phyloP scores from a whole-genome alignment of 257 asterid genomes.

The Rehmannia glutinosa region DNA sequence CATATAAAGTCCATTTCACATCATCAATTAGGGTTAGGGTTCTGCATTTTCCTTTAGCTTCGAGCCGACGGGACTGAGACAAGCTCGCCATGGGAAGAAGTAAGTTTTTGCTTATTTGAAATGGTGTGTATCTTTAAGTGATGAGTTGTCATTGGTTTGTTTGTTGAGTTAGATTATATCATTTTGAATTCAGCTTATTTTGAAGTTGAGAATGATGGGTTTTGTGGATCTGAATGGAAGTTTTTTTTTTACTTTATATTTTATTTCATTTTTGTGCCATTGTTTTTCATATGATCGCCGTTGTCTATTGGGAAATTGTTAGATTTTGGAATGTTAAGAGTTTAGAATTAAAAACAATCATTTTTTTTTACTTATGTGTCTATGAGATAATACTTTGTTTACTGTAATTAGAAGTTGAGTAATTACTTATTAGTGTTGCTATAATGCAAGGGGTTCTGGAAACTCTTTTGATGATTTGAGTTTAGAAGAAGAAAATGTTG shows the following conservation, averaged over 20 bases:
- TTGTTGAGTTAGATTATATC: too few relatives aligned
- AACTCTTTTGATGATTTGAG: neutral
- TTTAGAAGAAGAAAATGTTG: neutral
- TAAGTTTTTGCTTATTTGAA: neutral
- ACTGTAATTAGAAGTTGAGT: too few relatives aligned
- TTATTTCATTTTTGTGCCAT: neutral
- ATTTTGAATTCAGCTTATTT: neutral
- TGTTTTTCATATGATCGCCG: too few relatives aligned
- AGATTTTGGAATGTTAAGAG: too few relatives aligned
- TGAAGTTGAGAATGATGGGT: neutral
- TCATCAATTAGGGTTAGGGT: conserved; percentile 7
- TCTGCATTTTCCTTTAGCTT: neutral
- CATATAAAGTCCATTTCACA: neutral
- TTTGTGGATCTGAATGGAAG: neutral
- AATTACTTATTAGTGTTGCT: too few relatives aligned
- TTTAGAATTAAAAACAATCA: too few relatives aligned
- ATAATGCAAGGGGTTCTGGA: neutral
- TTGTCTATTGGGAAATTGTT: too few relatives aligned
- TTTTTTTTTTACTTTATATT: neutral
- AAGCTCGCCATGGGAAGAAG: conserved; percentile 33
- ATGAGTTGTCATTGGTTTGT: neutral
- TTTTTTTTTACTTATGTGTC: too few relatives aligned
- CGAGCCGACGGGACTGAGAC: neutral
- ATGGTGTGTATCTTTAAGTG: too few relatives aligned
- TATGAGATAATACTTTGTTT: too few relatives aligned